Evolutionary conservation across 2,329 filamentous ascomycete genomes (phyloP).

Genomic region (Claviceps spartinae): DNA sequence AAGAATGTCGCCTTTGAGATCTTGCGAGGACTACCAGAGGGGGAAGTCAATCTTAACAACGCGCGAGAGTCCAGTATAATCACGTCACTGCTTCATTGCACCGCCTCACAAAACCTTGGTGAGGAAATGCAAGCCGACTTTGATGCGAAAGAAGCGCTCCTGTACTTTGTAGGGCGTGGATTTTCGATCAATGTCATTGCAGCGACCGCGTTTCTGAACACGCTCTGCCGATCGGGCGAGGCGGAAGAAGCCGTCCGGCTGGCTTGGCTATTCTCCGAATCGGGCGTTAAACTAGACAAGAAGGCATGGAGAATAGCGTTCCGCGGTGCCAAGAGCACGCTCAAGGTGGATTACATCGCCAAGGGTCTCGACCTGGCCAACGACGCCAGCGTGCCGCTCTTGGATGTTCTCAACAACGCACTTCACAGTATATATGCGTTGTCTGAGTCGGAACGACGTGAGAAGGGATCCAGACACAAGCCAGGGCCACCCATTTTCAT

Average conservation of each 20-base stretch:
- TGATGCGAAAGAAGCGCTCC: constrained; percentile 18
- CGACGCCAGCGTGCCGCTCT: constrained; percentile 32
- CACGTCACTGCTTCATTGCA: constrained; percentile 40
- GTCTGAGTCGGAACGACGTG: constrained; percentile 25
- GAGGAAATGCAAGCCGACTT: constrained; percentile 12
- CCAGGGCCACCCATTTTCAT: constrained; percentile 27
- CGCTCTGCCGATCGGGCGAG: constrained; percentile 44
- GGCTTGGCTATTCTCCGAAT: constrained; percentile 20
- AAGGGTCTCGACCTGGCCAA: constrained; percentile 24
- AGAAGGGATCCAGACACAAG: constrained; percentile 16
- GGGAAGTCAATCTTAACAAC: constrained; percentile 30
- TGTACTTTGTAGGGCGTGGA: constrained; percentile 42
- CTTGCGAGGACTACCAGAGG: constrained; percentile 21
- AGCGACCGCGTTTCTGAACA: constrained; percentile 56
- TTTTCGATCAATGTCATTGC: constrained; percentile 47
- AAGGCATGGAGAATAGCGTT: constrained; percentile 59
- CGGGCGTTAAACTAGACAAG: constrained; percentile 45
- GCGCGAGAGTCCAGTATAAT: constrained; percentile 38
- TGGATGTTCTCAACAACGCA: constrained; percentile 22
- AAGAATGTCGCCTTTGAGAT: constrained; percentile 32
- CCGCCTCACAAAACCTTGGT: constrained; percentile 9
- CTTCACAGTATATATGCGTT: constrained; percentile 37
- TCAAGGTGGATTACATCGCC: constrained; percentile 38
- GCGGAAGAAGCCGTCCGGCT: constrained; percentile 22
- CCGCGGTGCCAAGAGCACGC: constrained; percentile 49